Evolutionary conservation across 1,284 basidiomycete genomes (phyloP), one percentile per base, ranked within the genome.

Genomic region (Cryptococcus sp.): DNA sequence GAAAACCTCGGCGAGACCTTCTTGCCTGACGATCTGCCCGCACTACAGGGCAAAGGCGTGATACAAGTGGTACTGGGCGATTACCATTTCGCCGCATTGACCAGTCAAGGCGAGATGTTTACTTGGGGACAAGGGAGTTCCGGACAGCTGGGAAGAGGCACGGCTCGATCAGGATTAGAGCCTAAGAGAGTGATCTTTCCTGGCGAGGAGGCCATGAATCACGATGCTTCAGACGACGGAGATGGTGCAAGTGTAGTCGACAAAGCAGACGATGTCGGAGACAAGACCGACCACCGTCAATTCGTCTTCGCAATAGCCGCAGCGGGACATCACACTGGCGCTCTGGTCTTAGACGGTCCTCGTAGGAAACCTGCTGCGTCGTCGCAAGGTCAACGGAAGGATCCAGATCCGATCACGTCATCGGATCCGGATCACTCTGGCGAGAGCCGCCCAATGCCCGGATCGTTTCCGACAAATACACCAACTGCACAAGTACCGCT

Each of bases 41-140:
- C 82, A 22, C 79, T 95, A 20, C 90, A 93, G 67, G 83, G 88
- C 66, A 83, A 81, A 61, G 81, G 82, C 42, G 84, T 94, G 56
- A 92, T 94, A 62, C 90, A 90, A 56, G 87, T 93, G 56, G 86
- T 88, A 10, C 82, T 92, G 48, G 93, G 93, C 5, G 92, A 96
- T 76, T 94, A 93, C 75, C 93, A 96, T 79, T 87, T 82, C 68
- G 89, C 87, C 25, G 92, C 93, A 0, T 81, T 96, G 61, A 93
- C 91, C 1, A 81, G 84, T 44, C 77, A 82, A 25, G 93, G 93
- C 15, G 84, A 87, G 65, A 81, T 95, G 23, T 80, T 88, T 44
- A 89, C 91, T 6, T 97, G 93, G 92, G 93, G 93, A 16, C 69
- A 80, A 44, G 91, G 87, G 74, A 87, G 86, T 20, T 76, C 80